These are phyloP conservation scores for Polymyxa betae DNA, from an alignment of 208 protist species.

Conservation along the genomic window DNA sequence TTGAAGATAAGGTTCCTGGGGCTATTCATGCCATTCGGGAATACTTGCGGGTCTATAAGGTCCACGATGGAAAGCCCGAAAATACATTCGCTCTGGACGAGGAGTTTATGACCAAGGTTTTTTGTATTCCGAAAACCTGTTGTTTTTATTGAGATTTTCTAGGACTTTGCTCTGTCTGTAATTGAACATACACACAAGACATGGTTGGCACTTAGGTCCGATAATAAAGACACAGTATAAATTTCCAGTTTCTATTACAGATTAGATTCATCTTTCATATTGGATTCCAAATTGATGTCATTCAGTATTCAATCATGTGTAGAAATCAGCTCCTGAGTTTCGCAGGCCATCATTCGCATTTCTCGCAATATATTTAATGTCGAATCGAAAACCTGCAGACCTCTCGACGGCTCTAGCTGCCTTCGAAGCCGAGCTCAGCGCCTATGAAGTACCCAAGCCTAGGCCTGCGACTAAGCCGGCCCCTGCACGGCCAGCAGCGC, in stretches of 20 bases:
- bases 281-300: no score
- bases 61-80: conserved; percentile 60
- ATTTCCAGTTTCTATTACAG: neutral
- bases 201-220: conserved; percentile 34
- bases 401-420: conserved; percentile 34
- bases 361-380: no score
- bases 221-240: conserved; percentile 42
- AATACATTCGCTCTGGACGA: conserved; percentile 61
- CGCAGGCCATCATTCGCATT: no score
- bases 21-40: conserved; percentile 56
- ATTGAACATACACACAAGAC: conserved; percentile 66
- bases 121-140: neutral
- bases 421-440: conserved; percentile 40
- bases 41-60: conserved; percentile 64
- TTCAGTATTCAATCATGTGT: no score
- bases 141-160: neutral
- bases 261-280: neutral
- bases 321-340: no score
- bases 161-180: conserved; percentile 61
- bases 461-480: no score
- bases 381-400: neutral
- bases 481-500: no score
- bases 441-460: no score
- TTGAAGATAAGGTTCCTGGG: conserved; percentile 65
- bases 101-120: conserved; percentile 58